Conservation (phyloP, 768 basidiomycete species). For the Lyophyllum atratum region DNA sequence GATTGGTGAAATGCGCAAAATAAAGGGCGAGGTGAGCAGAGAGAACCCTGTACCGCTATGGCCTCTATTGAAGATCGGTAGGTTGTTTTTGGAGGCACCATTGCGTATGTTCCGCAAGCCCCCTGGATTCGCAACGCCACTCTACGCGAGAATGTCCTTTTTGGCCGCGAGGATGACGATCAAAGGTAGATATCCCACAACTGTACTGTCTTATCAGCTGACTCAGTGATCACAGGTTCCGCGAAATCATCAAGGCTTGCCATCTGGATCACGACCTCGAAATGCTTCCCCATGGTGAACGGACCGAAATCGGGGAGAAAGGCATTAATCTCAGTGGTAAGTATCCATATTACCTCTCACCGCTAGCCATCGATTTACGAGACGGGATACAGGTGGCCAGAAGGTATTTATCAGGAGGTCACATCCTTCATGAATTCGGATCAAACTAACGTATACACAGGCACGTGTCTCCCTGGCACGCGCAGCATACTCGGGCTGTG, state of each 20-base stretch:
- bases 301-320: conserved; percentile 76
- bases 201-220: background rate
- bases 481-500: conserved; percentile 72
- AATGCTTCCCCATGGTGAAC: conserved; percentile 68
- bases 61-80: conserved; percentile 13
- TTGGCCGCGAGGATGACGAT: conserved; percentile 68
- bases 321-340: conserved; percentile 69
- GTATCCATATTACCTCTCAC: conserved; percentile 3
- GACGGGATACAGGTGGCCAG: conserved; percentile 31
- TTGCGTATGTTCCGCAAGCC: conserved; percentile 61
- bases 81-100: conserved; percentile 54
- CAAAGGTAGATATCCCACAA: conserved; percentile 35
- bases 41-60: background rate
- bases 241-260: conserved; percentile 62
- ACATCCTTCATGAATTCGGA: background rate
- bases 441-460: conserved; percentile 28
- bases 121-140: conserved; percentile 73
- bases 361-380: background rate
- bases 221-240: conserved; percentile 40
- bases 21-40: conserved; percentile 50
- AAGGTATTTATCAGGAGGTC: conserved; percentile 25
- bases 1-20: conserved; percentile 69
- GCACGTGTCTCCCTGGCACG: conserved; percentile 78
- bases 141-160: conserved; percentile 72
- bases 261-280: conserved; percentile 71